Evolutionary conservation across 805 yeast genomes (phyloP).

Genomic region (Starmera caribaea): DNA sequence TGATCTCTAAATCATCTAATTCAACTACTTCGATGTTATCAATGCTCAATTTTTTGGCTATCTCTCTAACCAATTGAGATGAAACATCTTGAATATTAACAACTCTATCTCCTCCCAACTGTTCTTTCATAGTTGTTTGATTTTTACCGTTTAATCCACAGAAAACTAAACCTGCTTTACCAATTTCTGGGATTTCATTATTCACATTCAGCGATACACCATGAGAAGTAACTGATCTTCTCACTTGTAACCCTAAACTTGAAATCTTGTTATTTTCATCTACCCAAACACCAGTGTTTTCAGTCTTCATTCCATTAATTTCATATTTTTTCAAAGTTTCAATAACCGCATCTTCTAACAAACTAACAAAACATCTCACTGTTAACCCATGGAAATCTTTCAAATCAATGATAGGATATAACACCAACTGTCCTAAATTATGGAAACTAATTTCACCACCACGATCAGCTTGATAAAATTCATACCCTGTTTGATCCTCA

Average conservation of each 20-base stretch:
- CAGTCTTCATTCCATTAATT: slow-evolving; percentile 38
- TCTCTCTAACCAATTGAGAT: slow-evolving; percentile 31
- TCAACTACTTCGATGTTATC: slow-evolving; percentile 27
- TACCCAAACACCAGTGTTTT: slow-evolving; percentile 88
- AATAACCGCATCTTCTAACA: slow-evolving; percentile 50
- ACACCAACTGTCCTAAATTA: slow-evolving; percentile 90
- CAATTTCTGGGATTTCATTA: slow-evolving; percentile 66
- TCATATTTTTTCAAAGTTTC: slow-evolving; percentile 31
- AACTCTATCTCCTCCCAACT: slow-evolving; percentile 12
- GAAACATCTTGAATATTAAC: slow-evolving; percentile 27
- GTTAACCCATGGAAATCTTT: slow-evolving; percentile 45
- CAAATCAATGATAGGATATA: slow-evolving; percentile 72
- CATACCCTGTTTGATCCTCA: slow-evolving; percentile 34
- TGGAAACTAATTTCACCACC: slow-evolving; percentile 98
- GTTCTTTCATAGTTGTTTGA: slow-evolving; percentile 43
- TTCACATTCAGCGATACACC: slow-evolving; percentile 76
- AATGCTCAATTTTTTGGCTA: slow-evolving; percentile 31
- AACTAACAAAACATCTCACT: slow-evolving; percentile 55
- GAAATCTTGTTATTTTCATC: slow-evolving; percentile 54
- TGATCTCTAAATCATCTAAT: slow-evolving; percentile 21
- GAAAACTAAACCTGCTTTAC: slow-evolving; percentile 53
- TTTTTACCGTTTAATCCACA: slow-evolving; percentile 68
- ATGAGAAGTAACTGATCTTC: slow-evolving; percentile 77
- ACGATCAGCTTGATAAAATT: slow-evolving; percentile 67
- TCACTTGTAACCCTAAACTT: slow-evolving; percentile 82